phyloP scores from a whole-genome alignment of 1,139 yeast species.

The Scheffersomyces titani region DNA sequence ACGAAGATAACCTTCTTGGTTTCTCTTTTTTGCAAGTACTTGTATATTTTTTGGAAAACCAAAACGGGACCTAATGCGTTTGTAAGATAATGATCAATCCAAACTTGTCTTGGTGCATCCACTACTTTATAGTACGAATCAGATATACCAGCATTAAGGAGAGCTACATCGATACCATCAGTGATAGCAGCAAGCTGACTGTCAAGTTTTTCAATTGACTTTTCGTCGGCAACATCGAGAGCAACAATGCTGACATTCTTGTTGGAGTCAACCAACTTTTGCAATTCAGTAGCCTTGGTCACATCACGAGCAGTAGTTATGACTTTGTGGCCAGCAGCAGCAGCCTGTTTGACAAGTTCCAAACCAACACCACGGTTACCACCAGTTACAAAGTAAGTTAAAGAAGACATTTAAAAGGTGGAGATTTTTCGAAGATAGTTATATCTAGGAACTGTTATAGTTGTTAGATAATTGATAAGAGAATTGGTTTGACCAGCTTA shows the following conservation, averaged over 20 bases:
- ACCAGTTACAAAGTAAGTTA: slow-evolving; percentile 22
- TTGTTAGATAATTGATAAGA: not conserved
- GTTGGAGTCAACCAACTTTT: slow-evolving; percentile 8
- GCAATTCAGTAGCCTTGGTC: slow-evolving; percentile 12
- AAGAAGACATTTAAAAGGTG: not conserved
- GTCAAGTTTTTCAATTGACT: slow-evolving; percentile 23
- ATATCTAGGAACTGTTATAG: not conserved
- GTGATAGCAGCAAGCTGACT: slow-evolving; percentile 1
- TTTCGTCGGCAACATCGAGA: slow-evolving; percentile 5
- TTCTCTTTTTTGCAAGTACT: slow-evolving; percentile 4
- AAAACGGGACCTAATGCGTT: slow-evolving; percentile 5
- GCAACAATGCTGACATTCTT: slow-evolving; percentile 4
- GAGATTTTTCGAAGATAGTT: not conserved
- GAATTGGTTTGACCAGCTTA: not conserved
- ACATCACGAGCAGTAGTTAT: slow-evolving; percentile 18
- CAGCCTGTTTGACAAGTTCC: slow-evolving; percentile 19
- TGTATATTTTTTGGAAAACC: slow-evolving; percentile 2
- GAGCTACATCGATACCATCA: slow-evolving; percentile 3
- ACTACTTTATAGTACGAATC: not conserved
- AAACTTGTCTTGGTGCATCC: slow-evolving; percentile 1
- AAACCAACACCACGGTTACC: slow-evolving; percentile 35
- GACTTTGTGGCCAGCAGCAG: slow-evolving; percentile 18
- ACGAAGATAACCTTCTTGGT: slow-evolving; percentile 5
- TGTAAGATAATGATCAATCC: slow-evolving; percentile 1
- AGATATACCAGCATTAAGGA: slow-evolving; percentile 4